Evolutionary conservation across 345 rosid species (phyloP), one percentile per base, ranked within the genome.

Genomic region (Odontarrhena argentea): DNA sequence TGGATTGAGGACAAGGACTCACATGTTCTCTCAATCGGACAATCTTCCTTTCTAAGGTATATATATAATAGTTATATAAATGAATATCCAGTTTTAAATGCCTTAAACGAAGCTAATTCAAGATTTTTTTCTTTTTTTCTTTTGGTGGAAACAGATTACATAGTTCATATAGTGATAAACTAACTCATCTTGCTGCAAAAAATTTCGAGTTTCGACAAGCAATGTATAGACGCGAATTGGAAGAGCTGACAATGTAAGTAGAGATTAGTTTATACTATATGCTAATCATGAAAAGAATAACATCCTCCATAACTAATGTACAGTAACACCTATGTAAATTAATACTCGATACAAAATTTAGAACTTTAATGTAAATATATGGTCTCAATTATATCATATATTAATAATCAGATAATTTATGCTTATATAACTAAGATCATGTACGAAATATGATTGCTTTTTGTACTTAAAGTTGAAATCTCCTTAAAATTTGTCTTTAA

Each of bases 1-100:
- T 83, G 82, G 85, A 79, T 88, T 40, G 92, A 86, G 72, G 84
- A 83, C 40, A 76, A 62, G 7, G 62, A 81, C 42, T 73, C 50
- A 50, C 53, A 68, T 63, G 70, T 72, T 64, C 18, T 82, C 10
- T 84, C 84, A 80, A 40, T 67, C 56, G 96, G 78, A 30, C 83
- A 81, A 53, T 18, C 73, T 65, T 84, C 81, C 7, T 81, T 54
- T 64, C 69, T 74, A 37, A 84, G 96, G 91, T 84, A 68, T 28
- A 25, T 1, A 32, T 32, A 56, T 8, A 10, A 2, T 42, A 30
- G 2, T 43, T 43, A 69, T 43, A 14, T 13, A 35, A 9, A 36
- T 36, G 12, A 25, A 34, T 15, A 54, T 45, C 13, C 8, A 11
- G 12, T 14, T 35, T 36, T 13, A 15, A 1, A 11, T 25, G 12